Percentiles rank a stretch among this genome's conserved stretches.
Conservation (phyloP, 2,329 filamentous ascomycete genomes). For the Metarhizium album region DNA sequence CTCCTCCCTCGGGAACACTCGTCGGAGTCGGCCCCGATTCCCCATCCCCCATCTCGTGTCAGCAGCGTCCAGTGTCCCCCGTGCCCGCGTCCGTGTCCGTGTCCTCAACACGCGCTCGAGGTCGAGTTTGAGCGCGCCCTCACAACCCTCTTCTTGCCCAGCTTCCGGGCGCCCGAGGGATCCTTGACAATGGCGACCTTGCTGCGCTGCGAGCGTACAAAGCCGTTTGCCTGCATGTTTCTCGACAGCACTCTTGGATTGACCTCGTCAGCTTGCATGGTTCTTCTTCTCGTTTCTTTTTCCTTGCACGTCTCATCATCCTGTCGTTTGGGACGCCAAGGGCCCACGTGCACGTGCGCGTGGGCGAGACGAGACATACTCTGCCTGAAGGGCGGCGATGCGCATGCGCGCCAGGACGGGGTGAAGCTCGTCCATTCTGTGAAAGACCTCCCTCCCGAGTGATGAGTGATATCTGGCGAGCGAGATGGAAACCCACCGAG, state of each 20-base stretch:
- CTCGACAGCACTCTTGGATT: constrained; percentile 5
- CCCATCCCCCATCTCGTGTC: too few relatives aligned
- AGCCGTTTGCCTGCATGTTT: constrained; percentile 4
- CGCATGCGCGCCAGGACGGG: constrained; percentile 33
- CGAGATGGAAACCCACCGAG: too few relatives aligned
- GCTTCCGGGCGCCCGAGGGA: constrained; percentile 9
- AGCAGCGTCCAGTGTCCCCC: too few relatives aligned
- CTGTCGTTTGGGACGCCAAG: too few relatives aligned
- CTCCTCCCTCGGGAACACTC: too few relatives aligned
- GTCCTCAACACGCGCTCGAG: background rate
- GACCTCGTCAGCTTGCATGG: background rate
- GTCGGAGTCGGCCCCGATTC: too few relatives aligned
- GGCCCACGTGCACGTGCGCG: too few relatives aligned
- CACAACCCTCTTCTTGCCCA: constrained; percentile 15
- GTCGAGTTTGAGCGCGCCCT: constrained; percentile 11
- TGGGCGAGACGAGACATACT: constrained; percentile 25
- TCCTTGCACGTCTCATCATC: too few relatives aligned
- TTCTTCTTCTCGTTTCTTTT: too few relatives aligned
- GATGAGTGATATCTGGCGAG: too few relatives aligned
- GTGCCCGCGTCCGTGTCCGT: too few relatives aligned
- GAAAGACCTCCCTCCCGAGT: too few relatives aligned
- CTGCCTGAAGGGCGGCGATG: constrained; percentile 35
- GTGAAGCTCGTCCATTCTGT: constrained; percentile 15
- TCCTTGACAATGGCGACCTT: constrained; percentile 14
- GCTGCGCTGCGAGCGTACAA: constrained; percentile 14